Evolutionary conservation across 768 basidiomycete genomes (phyloP).

Genomic region (Suillus paluster): DNA sequence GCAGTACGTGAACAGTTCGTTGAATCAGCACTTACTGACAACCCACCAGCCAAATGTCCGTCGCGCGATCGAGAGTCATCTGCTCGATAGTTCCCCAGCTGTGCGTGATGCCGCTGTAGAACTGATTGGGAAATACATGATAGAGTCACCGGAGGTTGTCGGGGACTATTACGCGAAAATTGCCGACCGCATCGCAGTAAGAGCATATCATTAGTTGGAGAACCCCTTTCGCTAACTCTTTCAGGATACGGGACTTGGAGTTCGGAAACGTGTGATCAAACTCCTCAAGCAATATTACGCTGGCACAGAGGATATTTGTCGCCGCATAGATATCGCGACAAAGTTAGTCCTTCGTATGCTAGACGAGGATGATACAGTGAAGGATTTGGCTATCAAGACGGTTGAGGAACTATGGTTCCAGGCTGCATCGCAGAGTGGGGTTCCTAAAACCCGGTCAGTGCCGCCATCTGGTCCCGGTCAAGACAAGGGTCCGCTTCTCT

Average conservation of each 20-base stretch:
- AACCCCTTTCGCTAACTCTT: conserved; percentile 4
- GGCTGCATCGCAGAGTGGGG: conserved; percentile 31
- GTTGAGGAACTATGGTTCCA: conserved; percentile 93
- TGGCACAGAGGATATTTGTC: conserved; percentile 59
- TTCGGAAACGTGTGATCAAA: conserved; percentile 96
- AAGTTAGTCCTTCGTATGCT: conserved; percentile 82
- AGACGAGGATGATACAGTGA: conserved; percentile 95
- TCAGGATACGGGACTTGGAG: conserved; percentile 92
- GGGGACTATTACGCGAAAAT: conserved; percentile 89
- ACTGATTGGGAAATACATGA: conserved; percentile 96
- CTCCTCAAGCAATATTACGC: conserved; percentile 83
- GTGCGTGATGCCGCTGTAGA: conserved; percentile 98
- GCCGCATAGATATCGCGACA: conserved; percentile 79
- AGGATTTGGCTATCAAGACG: conserved; percentile 89
- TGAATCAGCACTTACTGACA: conserved; percentile 10
- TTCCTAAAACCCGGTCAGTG: conserved; percentile 42
- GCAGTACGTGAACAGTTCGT: conserved; percentile 50
- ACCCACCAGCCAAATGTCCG: conserved; percentile 70
- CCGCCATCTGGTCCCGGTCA: conserved; percentile 35
- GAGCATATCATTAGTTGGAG: conserved; percentile 24
- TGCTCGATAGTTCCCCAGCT: conserved; percentile 89
- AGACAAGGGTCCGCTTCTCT: conserved; percentile 59
- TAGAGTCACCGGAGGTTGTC: conserved; percentile 86
- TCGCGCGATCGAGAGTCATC: conserved; percentile 84
- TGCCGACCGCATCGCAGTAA: conserved; percentile 87